Percentiles rank a stretch among this genome's conserved stretches.
Evolutionary conservation across 768 basidiomycete species (phyloP).

Genomic region (Cubamyces sp.): DNA sequence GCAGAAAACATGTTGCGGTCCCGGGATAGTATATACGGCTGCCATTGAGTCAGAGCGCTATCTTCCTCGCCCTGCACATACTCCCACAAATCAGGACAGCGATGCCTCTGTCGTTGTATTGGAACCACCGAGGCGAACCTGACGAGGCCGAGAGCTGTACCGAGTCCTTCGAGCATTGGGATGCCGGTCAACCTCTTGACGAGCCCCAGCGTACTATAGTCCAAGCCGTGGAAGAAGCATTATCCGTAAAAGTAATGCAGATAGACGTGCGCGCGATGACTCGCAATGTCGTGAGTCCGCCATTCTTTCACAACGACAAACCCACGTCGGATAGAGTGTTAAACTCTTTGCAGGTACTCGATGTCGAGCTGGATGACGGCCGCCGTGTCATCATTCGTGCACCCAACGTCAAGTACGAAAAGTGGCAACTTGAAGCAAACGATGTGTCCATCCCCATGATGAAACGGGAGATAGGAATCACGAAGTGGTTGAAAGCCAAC

Average conservation of each 20-base stretch:
- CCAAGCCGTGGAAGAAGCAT: background rate
- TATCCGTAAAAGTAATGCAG: background rate
- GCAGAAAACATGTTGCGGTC: too few species aligned
- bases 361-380: conserved; percentile 5
- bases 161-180: background rate
- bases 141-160: background rate
- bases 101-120: background rate
- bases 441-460: background rate
- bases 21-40: too few species aligned
- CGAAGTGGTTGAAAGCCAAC: conserved; percentile 13
- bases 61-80: too few species aligned
- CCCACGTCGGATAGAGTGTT: background rate
- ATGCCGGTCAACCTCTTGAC: background rate
- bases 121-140: background rate
- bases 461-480: conserved; percentile 9
- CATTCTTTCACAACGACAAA: background rate
- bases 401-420: background rate
- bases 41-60: too few species aligned
- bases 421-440: background rate
- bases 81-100: background rate
- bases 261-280: background rate
- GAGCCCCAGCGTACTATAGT: background rate
- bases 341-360: background rate
- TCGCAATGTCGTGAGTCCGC: background rate
- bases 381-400: conserved; percentile 6